These are phyloP conservation scores for Sisymbrium altissimum DNA, from an alignment of 345 rosid genomes.

Conservation along the genomic window DNA sequence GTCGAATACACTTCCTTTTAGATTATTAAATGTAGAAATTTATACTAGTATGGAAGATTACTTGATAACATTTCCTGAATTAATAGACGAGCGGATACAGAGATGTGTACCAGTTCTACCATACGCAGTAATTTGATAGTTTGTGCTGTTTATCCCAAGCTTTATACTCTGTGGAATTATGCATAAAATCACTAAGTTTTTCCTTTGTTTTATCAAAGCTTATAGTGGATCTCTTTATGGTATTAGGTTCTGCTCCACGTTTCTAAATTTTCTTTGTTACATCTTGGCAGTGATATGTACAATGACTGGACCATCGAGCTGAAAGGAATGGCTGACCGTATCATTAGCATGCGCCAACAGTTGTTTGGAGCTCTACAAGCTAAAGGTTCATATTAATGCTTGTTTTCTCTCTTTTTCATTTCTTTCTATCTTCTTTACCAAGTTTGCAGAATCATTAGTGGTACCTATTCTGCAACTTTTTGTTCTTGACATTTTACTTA, in stretches of 20 bases:
- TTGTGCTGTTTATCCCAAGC: neutral
- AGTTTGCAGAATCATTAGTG: neutral
- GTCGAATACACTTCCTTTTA: neutral
- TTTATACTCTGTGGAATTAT: neutral
- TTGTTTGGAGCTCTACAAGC: conserved; percentile 55
- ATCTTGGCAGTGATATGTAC: conserved; percentile 48
- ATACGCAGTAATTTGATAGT: neutral
- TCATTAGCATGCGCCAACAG: conserved; percentile 64
- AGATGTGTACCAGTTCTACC: neutral
- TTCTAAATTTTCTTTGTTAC: conserved; percentile 7
- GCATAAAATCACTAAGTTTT: neutral
- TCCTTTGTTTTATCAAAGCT: neutral
- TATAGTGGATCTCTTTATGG: neutral
- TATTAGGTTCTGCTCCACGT: conserved; percentile 1
- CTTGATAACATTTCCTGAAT: neutral
- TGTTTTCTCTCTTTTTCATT: neutral
- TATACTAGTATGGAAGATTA: neutral
- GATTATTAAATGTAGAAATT: neutral
- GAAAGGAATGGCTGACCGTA: conserved; percentile 75
- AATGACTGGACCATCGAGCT: conserved; percentile 68
- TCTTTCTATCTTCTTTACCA: neutral
- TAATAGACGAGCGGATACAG: neutral
- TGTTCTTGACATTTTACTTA: neutral
- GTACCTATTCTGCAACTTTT: neutral
- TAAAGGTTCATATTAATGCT: conserved; percentile 41